Percentiles rank a stretch among this genome's conserved stretches.
These are phyloP conservation scores for Sextonia rubra DNA, from an alignment of 164 flowering plant species.

Conservation along the genomic window DNA sequence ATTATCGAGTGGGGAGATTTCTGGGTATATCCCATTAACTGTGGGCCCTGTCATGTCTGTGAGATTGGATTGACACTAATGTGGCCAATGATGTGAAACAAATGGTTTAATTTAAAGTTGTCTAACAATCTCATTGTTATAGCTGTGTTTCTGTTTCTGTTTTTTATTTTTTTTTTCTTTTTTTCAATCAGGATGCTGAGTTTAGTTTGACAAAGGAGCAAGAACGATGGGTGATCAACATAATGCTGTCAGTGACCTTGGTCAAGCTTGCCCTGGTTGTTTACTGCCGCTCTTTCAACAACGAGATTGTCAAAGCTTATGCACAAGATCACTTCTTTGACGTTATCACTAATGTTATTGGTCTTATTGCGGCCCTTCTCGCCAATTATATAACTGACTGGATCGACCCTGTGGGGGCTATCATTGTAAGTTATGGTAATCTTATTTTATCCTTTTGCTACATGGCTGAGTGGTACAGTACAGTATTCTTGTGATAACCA, in stretches of 20 bases:
- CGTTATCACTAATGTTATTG: constrained; percentile 80
- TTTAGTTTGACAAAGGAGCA: constrained; percentile 60
- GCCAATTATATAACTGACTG: constrained; percentile 66
- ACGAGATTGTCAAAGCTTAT: constrained; percentile 92
- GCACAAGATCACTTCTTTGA: constrained; percentile 96
- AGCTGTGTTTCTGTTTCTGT: not conserved
- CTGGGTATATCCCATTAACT: no score
- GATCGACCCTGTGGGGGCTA: constrained; percentile 94
- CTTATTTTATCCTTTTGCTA: no score
- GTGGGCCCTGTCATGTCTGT: no score
- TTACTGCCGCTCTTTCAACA: constrained; percentile 76
- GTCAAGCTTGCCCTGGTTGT: constrained; percentile 56
- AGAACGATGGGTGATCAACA: constrained; percentile 72
- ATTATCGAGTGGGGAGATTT: no score
- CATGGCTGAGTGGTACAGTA: no score
- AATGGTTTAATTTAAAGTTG: no score
- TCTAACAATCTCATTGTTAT: not conserved
- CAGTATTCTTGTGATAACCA: no score
- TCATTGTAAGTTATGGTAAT: constrained; percentile 54
- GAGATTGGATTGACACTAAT: no score
- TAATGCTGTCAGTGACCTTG: constrained; percentile 75
- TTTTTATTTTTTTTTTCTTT: not conserved
- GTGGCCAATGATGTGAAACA: no score
- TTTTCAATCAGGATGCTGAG: constrained; percentile 36
- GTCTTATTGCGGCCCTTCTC: constrained; percentile 74